These are phyloP conservation scores for Lichtheimia ornata DNA, from an alignment of 371 early-diverging fungal species.

Conservation along the genomic window DNA sequence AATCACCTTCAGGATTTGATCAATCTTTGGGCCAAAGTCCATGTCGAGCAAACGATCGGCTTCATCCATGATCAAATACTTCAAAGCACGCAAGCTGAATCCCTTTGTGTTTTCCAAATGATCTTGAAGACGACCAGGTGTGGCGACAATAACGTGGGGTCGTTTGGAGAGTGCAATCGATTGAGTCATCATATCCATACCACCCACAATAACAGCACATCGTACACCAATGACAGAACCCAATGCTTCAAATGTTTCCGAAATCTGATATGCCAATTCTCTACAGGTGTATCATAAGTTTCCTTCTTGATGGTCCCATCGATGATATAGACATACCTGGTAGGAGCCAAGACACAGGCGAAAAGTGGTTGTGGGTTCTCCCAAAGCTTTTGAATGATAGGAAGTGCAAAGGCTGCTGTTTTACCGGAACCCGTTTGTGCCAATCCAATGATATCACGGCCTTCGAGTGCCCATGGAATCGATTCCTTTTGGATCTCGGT, in stretches of 20 bases:
- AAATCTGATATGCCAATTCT: conserved; percentile 95
- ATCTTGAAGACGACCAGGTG: conserved; percentile 98
- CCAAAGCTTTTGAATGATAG: conserved; percentile 93
- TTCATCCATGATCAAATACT: conserved; percentile 97
- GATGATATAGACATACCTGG: conserved; percentile 60
- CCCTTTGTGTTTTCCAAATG: conserved; percentile 98
- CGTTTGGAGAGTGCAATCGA: conserved; percentile 91
- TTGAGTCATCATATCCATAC: conserved; percentile 97
- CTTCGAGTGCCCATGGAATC: conserved; percentile 88
- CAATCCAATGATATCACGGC: conserved; percentile 93
- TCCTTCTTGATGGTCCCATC: not conserved
- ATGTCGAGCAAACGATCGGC: conserved; percentile 97
- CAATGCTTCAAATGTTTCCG: conserved; percentile 91
- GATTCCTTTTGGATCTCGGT: conserved; percentile 93
- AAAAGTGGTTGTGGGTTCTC: conserved; percentile 87
- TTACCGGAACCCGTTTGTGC: conserved; percentile 98
- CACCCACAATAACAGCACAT: conserved; percentile 94
- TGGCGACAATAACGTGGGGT: conserved; percentile 95
- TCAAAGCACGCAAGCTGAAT: conserved; percentile 81
- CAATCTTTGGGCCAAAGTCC: conserved; percentile 97
- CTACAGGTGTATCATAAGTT: conserved; percentile 34
- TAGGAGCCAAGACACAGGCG: conserved; percentile 97
- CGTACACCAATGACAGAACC: conserved; percentile 94
- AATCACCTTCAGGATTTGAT: conserved; percentile 91
- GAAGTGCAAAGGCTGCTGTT: conserved; percentile 97